phyloP scores from a whole-genome alignment of 768 basidiomycete species.

The Lanmaoa rubissima region DNA sequence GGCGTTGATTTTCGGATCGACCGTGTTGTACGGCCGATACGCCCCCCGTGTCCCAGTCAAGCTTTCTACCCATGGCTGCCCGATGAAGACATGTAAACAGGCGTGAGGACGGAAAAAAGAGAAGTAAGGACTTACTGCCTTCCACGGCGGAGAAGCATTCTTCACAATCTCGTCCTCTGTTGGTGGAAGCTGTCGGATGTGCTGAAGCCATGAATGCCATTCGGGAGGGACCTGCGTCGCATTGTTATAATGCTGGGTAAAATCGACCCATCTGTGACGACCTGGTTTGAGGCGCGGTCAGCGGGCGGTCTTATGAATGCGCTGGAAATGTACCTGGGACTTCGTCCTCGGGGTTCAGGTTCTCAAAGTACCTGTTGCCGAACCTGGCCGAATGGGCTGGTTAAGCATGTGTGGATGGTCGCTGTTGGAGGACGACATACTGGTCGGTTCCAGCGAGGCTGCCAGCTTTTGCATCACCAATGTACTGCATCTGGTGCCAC shows the following conservation, averaged over 20 bases:
- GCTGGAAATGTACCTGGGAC: constrained; percentile 63
- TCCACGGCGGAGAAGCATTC: constrained; percentile 72
- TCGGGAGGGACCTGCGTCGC: constrained; percentile 94
- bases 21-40: constrained; percentile 87
- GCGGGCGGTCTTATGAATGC: neutral
- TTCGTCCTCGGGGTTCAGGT: constrained; percentile 82
- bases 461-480: constrained; percentile 91
- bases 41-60: constrained; percentile 92
- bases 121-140: constrained; percentile 58
- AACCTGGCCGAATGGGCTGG: constrained; percentile 50
- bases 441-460: constrained; percentile 73
- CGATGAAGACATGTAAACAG: neutral
- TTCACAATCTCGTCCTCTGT: constrained; percentile 71
- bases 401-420: constrained; percentile 3
- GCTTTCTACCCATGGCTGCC: constrained; percentile 81
- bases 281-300: constrained; percentile 43
- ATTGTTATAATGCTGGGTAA: constrained; percentile 84
- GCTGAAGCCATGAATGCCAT: constrained; percentile 95
- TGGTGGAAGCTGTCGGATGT: constrained; percentile 85
- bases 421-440: constrained; percentile 46
- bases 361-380: constrained; percentile 94
- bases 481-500: constrained; percentile 91
- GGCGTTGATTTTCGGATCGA: constrained; percentile 70
- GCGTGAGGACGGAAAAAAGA: neutral
- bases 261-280: constrained; percentile 97